Conservation (phyloP, 2,329 filamentous ascomycete genomes). For the Diaporthe sp. region DNA sequence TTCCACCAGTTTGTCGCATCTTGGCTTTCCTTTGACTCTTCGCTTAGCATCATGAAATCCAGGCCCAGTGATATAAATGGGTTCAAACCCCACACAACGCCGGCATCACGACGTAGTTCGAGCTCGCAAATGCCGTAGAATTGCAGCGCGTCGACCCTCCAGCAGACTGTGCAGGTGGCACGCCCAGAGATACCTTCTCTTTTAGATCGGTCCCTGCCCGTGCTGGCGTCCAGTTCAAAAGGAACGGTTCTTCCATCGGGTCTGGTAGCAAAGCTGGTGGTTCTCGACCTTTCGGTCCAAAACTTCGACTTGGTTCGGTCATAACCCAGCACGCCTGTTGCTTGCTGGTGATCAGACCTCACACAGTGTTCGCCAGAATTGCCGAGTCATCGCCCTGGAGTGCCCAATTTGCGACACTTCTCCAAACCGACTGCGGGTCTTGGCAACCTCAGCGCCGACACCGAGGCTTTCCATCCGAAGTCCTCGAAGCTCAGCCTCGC, state of each 20-base stretch:
- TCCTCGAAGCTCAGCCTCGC: constrained; percentile 22
- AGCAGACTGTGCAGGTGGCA: not conserved
- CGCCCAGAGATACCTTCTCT: not conserved
- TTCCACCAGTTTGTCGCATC: constrained; percentile 17
- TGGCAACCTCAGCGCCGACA: constrained; percentile 21
- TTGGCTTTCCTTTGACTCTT: constrained; percentile 33
- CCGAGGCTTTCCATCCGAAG: constrained; percentile 12
- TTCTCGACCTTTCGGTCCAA: constrained; percentile 5
- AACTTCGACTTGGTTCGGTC: constrained; percentile 12
- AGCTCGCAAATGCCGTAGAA: constrained; percentile 8
- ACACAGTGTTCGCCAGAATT: constrained; percentile 29
- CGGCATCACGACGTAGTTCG: not conserved
- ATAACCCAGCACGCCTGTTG: not conserved
- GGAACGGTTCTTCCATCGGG: not conserved
- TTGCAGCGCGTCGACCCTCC: not conserved
- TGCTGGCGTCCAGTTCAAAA: not conserved
- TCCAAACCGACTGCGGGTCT: constrained; percentile 27
- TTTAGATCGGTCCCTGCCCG: too few relatives aligned
- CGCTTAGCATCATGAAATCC: constrained; percentile 29
- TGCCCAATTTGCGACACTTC: constrained; percentile 36
- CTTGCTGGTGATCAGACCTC: constrained; percentile 31
- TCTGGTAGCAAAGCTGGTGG: not conserved
- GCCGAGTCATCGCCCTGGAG: constrained; percentile 33
- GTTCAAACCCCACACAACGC: constrained; percentile 35
- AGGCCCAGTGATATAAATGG: constrained; percentile 37